phyloP scores from a whole-genome alignment of 2,329 filamentous ascomycete genomes.

The Talaromyces rugulosus region DNA sequence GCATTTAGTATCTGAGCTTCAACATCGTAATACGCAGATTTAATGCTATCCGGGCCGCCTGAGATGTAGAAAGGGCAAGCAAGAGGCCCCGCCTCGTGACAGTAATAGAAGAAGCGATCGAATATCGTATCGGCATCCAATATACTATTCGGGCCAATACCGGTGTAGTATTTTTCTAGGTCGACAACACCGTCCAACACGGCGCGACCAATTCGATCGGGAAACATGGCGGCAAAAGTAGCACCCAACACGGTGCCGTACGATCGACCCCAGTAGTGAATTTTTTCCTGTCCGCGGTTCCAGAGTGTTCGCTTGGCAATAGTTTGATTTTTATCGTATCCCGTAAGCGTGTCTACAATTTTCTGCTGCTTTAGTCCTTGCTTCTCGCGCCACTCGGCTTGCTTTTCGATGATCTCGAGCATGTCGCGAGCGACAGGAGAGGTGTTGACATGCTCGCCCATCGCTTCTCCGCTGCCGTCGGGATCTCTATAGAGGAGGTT shows the following conservation, averaged over 20 bases:
- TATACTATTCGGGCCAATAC: slow-evolving; percentile 17
- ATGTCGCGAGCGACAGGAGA: slow-evolving; percentile 31
- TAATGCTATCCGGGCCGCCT: slow-evolving; percentile 26
- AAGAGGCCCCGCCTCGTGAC: slow-evolving; percentile 22
- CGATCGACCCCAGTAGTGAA: slow-evolving; percentile 41
- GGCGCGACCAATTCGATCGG: slow-evolving; percentile 30
- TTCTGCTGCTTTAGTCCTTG: slow-evolving; percentile 24
- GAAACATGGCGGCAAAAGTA: slow-evolving; percentile 45
- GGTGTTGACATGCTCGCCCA: slow-evolving; percentile 32
- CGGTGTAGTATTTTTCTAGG: slow-evolving; percentile 30
- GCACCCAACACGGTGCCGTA: slow-evolving; percentile 46
- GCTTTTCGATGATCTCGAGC: slow-evolving; percentile 34
- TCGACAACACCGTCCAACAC: slow-evolving; percentile 37
- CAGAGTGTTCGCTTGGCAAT: slow-evolving; percentile 27
- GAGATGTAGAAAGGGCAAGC: slow-evolving; percentile 27
- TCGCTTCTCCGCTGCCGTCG: slow-evolving; percentile 17
- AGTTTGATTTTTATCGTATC: slow-evolving; percentile 16
- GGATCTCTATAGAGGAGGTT: slow-evolving; percentile 17
- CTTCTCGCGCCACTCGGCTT: slow-evolving; percentile 35
- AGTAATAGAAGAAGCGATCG: slow-evolving; percentile 29
- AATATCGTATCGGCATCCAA: slow-evolving; percentile 36
- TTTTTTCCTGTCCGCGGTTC: slow-evolving; percentile 23
- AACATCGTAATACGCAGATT: slow-evolving; percentile 20
- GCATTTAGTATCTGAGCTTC: slow-evolving; percentile 21
- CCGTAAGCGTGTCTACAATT: slow-evolving; percentile 14